Evolutionary conservation across 306 rosid genomes (phyloP).

Genomic region (Castanospermum australe): DNA sequence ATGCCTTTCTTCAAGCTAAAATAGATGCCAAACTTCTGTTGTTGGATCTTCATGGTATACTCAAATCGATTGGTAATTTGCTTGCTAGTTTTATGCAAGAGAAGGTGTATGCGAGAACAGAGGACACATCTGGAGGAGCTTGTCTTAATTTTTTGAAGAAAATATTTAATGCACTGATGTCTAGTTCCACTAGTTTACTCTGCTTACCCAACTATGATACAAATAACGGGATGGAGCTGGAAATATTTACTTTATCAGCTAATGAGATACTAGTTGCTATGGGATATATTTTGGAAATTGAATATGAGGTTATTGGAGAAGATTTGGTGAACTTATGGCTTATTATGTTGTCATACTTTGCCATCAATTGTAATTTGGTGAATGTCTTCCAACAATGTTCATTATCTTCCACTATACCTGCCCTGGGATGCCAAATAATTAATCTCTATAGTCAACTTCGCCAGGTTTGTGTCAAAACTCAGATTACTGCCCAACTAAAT

Average conservation of each 20-base stretch:
- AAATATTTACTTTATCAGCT: conserved; percentile 37
- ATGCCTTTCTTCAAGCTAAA: conserved; percentile 34
- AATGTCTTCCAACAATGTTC: conserved; percentile 39
- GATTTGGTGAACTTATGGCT: conserved; percentile 72
- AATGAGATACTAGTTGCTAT: conserved; percentile 61
- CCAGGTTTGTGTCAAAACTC: conserved; percentile 62
- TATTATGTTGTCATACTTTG: conserved; percentile 55
- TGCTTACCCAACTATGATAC: conserved; percentile 38
- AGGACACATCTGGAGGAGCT: conserved; percentile 73
- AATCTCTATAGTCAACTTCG: conserved; percentile 82
- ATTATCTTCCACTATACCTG: conserved; percentile 44
- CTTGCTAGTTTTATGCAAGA: conserved; percentile 73
- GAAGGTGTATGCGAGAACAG: conserved; percentile 80
- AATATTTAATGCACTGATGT: conserved; percentile 49
- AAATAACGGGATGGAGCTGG: conserved; percentile 30
- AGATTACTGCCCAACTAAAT: conserved; percentile 16
- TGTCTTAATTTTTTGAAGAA: conserved; percentile 69
- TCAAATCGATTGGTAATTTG: conserved; percentile 62
- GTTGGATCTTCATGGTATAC: conserved; percentile 47
- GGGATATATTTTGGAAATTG: conserved; percentile 76
- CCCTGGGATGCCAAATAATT: conserved; percentile 69
- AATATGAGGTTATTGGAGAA: conserved; percentile 77
- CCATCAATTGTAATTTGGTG: conserved; percentile 43
- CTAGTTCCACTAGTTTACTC: conserved; percentile 49
- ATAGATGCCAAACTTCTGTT: conserved; percentile 37